Evolutionary conservation across 2,329 filamentous ascomycete genomes (phyloP), one percentile per base, ranked within the genome.

Genomic region (Aspergillus felis): DNA sequence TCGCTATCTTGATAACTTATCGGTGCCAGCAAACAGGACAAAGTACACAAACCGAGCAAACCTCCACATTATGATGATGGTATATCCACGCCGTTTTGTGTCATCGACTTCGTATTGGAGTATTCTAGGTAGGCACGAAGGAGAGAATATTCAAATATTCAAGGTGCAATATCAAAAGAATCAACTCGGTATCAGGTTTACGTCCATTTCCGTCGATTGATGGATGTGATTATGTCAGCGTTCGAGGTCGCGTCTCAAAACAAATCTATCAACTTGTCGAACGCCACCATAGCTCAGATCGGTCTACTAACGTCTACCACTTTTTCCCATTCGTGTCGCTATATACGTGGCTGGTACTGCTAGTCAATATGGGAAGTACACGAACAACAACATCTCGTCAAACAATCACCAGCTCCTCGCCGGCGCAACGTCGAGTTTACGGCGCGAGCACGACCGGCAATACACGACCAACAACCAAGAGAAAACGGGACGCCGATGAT

Each of bases 31-130:
- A 68, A 61, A 66, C 60, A 41, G 14, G 20, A 44, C 67, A 71
- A 69, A 70, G 57, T 14, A 17, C 49, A 49, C 66, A 67, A 70
- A 69, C 59, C 27, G 0, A 48, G 10, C 67, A 69, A 68, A 69
- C 67, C 64, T 66, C 61, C 65, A 28, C 58, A 57, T 55, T 55
- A 38, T 35, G 20, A 29, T 29, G 10, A 29, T 29, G 28, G 3
- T 29, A 10, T 29, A 10, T 3, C 28, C 42, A 58, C 51, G 50
- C 48, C 27, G 28, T 51, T 29, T 44, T n/a, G 46, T 35, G 22
- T 22, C 28, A 27, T n/a, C 28, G 47, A 49, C 24, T 28, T 8
- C 12, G 5, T 49, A n/a, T 27, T 27, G 10, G 9, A 8, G 7
- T 28, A 25, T 25, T 25, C 14, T 14, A 14, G 12, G 14, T 14